A percentile compares a stretch with the other conserved stretches of the same genome.
phyloP scores from a whole-genome alignment of 306 rosid species.

The Cucurbita moschata region DNA sequence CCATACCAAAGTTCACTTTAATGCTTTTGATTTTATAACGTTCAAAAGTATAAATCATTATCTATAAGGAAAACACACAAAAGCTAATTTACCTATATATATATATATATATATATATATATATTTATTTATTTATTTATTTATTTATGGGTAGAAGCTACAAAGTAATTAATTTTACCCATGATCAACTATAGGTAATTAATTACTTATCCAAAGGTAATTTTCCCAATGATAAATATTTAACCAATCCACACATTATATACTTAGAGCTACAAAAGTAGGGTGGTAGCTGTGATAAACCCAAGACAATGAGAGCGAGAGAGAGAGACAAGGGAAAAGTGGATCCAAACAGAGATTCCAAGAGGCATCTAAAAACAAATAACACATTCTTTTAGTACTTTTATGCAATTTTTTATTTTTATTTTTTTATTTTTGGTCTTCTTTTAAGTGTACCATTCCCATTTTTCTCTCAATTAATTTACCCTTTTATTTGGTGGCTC shows the following conservation, averaged over 20 bases:
- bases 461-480: neutral
- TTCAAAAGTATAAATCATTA: slow-evolving; percentile 1
- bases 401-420: neutral
- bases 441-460: neutral
- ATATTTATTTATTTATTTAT: no score
- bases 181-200: no score
- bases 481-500: neutral
- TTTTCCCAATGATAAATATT: no score
- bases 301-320: neutral
- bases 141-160: neutral
- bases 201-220: no score
- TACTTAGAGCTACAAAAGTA: neutral
- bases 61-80: neutral
- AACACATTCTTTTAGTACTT: slow-evolving; percentile 3
- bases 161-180: neutral
- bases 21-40: neutral
- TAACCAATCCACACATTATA: neutral
- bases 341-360: slow-evolving; percentile 5
- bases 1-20: neutral
- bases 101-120: neutral
- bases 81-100: neutral
- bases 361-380: neutral
- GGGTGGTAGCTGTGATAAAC: neutral
- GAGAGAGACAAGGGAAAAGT: neutral
- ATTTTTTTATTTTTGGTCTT: neutral